Conservation (phyloP, 2,329 filamentous ascomycete species). For the Neocatenulostroma microsporum region DNA sequence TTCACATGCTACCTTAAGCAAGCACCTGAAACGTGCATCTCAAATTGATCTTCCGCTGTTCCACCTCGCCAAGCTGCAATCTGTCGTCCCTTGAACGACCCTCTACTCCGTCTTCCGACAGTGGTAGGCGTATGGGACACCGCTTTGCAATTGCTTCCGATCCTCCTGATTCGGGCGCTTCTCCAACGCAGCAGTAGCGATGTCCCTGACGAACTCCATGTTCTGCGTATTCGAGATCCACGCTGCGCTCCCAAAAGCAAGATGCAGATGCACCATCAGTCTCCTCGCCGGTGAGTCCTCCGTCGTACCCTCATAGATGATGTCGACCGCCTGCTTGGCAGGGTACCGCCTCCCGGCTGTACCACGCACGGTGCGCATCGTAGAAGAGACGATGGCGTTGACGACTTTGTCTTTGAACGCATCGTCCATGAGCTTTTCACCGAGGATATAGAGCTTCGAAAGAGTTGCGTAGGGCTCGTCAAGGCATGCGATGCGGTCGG, state of each 20-base stretch:
- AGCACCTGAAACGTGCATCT: no score
- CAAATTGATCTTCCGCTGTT: no score
- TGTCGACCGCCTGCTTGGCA: background rate
- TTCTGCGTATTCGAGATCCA: background rate
- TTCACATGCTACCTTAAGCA: no score
- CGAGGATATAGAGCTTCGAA: constrained; percentile 13
- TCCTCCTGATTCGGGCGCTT: no score
- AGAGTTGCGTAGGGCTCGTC: constrained; percentile 2
- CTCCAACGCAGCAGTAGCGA: no score
- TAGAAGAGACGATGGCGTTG: constrained; percentile 1
- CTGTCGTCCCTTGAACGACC: no score
- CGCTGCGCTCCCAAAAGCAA: no score
- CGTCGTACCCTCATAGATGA: background rate
- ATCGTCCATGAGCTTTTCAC: constrained; percentile 14
- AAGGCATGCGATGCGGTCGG: constrained; percentile 1
- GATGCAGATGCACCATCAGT: background rate
- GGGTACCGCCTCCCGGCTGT: background rate
- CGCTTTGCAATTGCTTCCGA: no score
- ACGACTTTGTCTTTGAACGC: constrained; percentile 17
- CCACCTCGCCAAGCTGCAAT: no score
- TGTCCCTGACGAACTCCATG: background rate
- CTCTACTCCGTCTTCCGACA: no score
- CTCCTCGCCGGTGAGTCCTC: background rate
- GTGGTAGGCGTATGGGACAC: no score
- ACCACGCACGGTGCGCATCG: no score